Conservation (phyloP, 805 yeast species). For the Kregervanrija fluxuum region DNA sequence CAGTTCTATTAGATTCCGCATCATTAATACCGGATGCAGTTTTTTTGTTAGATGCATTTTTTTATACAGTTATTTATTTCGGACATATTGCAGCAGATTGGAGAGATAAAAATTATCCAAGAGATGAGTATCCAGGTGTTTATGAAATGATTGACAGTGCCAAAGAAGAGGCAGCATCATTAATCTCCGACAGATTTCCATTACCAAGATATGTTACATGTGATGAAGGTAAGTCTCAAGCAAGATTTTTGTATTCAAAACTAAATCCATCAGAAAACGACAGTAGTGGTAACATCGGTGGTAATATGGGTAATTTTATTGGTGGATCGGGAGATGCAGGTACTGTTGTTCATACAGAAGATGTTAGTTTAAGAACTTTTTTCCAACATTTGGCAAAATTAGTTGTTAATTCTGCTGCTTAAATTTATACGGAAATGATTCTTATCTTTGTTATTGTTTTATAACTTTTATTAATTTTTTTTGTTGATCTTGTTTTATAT, state of each 20-base stretch:
- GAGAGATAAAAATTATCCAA: constrained; percentile 94
- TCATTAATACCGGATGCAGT: constrained; percentile 87
- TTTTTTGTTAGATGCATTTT: constrained; percentile 86
- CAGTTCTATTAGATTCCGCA: constrained; percentile 88
- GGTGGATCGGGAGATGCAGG: constrained; percentile 33
- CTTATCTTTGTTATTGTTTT: not conserved
- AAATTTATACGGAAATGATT: constrained; percentile 1
- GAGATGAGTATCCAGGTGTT: constrained; percentile 84
- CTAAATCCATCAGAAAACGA: constrained; percentile 87
- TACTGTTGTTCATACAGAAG: constrained; percentile 92
- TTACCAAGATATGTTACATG: constrained; percentile 95
- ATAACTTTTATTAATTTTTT: not conserved
- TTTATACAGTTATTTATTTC: constrained; percentile 91
- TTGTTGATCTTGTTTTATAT: no score
- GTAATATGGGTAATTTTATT: constrained; percentile 41
- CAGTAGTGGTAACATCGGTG: constrained; percentile 31
- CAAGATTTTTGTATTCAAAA: constrained; percentile 90
- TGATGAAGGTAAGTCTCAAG: constrained; percentile 98
- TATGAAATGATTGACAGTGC: constrained; percentile 84
- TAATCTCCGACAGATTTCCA: constrained; percentile 92
- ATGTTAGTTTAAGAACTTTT: constrained; percentile 88
- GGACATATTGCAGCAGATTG: constrained; percentile 94
- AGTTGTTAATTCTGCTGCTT: constrained; percentile 48
- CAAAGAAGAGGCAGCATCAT: constrained; percentile 83
- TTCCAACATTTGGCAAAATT: constrained; percentile 91